These are phyloP conservation scores for Halteria grandinella DNA, from an alignment of 73 alveolate genomes.

Conservation along the genomic window DNA sequence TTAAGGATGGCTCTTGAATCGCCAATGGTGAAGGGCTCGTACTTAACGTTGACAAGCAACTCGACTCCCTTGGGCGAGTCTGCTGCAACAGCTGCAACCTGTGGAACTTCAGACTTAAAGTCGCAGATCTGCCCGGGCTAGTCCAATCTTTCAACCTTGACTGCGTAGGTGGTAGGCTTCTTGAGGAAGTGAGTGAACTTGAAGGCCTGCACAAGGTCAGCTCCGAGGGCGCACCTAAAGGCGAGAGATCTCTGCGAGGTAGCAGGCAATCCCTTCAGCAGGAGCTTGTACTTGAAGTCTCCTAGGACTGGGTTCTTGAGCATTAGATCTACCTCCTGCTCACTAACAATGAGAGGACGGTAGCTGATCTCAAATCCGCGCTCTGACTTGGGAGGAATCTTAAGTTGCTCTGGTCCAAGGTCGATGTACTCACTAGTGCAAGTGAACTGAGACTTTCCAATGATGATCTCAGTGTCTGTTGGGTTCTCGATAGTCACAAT, in stretches of 20 bases:
- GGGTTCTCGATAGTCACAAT: slow-evolving; percentile 96
- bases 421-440: slow-evolving; percentile 89
- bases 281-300: slow-evolving; percentile 83
- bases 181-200: slow-evolving; percentile 93
- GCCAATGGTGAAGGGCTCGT: slow-evolving; percentile 95
- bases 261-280: slow-evolving; percentile 86
- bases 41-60: slow-evolving; percentile 88
- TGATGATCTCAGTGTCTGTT: slow-evolving; percentile 82
- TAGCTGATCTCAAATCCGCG: slow-evolving; percentile 93
- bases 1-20: slow-evolving; percentile 95
- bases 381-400: slow-evolving; percentile 96
- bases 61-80: slow-evolving; percentile 96
- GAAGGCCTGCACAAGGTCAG: slow-evolving; percentile 94
- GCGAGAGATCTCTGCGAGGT: slow-evolving; percentile 90
- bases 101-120: slow-evolving; percentile 72
- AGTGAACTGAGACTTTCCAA: slow-evolving; percentile 79
- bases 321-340: slow-evolving; percentile 79
- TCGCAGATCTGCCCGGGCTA: slow-evolving; percentile 82
- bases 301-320: slow-evolving; percentile 92
- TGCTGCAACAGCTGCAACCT: slow-evolving; percentile 80
- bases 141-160: slow-evolving; percentile 90
- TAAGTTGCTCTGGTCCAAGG: slow-evolving; percentile 88
- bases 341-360: slow-evolving; percentile 94
- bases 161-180: slow-evolving; percentile 92
- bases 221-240: slow-evolving; percentile 96